Evolutionary conservation across 768 basidiomycete genomes (phyloP).

Genomic region (Calvatia gigantea): DNA sequence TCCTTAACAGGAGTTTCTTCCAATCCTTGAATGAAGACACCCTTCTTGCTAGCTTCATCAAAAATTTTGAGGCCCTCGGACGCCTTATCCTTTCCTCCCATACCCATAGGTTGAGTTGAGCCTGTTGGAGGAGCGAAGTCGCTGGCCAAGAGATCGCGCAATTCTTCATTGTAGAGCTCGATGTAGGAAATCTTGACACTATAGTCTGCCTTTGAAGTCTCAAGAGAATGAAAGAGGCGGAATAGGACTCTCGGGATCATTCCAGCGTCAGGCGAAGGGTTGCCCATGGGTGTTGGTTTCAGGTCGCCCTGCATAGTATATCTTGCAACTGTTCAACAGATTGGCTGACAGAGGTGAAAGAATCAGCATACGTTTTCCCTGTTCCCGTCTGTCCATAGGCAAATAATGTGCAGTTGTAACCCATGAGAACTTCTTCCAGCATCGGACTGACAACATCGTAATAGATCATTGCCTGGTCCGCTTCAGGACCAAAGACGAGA

Average conservation of each 20-base stretch:
- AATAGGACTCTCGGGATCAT: conserved; percentile 95
- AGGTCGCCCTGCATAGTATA: conserved; percentile 99
- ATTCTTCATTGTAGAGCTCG: conserved; percentile 97
- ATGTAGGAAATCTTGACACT: conserved; percentile 93
- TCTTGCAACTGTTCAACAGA: conserved; percentile 28
- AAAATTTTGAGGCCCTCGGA: conserved; percentile 80
- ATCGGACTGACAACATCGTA: conserved; percentile 91
- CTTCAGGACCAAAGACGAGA: conserved; percentile 94
- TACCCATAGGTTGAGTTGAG: conserved; percentile 76
- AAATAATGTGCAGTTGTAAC: conserved; percentile 97
- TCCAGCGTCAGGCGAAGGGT: conserved; percentile 85
- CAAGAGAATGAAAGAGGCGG: conserved; percentile 86
- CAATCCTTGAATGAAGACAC: conserved; percentile 89
- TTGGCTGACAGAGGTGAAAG: background rate
- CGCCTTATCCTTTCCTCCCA: conserved; percentile 51
- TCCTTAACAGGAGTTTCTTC: conserved; percentile 87
- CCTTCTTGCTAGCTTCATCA: conserved; percentile 78
- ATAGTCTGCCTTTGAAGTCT: conserved; percentile 73
- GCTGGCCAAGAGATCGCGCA: conserved; percentile 84
- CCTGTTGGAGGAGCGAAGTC: conserved; percentile 73
- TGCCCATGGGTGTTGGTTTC: conserved; percentile 75
- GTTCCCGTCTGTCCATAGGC: conserved; percentile 99
- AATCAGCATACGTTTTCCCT: conserved; percentile 88
- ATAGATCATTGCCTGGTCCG: conserved; percentile 92
- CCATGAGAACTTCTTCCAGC: conserved; percentile 88